Evolutionary conservation across 1,284 basidiomycete genomes (phyloP).

Genomic region (Leccinum angustisporum): DNA sequence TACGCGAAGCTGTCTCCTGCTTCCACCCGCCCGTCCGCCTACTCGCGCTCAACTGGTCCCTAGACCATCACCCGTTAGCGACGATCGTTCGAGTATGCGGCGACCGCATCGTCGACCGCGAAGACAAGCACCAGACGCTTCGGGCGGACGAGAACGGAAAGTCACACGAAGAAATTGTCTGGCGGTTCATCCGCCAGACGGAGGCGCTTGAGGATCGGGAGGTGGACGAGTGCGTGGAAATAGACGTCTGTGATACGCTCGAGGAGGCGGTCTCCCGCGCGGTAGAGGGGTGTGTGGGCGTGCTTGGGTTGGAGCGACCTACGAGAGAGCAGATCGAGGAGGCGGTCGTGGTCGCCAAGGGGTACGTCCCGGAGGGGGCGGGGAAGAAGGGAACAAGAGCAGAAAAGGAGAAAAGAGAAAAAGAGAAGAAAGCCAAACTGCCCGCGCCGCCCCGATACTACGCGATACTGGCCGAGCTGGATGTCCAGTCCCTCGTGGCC

Average conservation of each 20-base stretch:
- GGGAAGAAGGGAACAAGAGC: constrained; percentile 30
- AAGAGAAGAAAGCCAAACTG: constrained; percentile 35
- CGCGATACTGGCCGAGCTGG: constrained; percentile 73
- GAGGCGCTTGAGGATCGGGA: constrained; percentile 67
- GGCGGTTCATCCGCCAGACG: constrained; percentile 70
- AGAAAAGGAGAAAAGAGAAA: constrained; percentile 36
- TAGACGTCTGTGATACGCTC: constrained; percentile 57
- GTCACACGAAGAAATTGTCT: constrained; percentile 79
- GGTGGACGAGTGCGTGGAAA: constrained; percentile 68
- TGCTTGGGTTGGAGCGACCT: constrained; percentile 56
- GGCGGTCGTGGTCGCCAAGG: constrained; percentile 56
- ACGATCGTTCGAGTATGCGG: constrained; percentile 73
- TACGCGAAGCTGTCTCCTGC: constrained; percentile 55
- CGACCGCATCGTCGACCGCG: constrained; percentile 72
- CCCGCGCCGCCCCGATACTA: constrained; percentile 58
- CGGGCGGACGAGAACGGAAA: constrained; percentile 52
- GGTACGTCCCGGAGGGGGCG: constrained; percentile 43
- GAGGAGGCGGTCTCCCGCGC: constrained; percentile 58
- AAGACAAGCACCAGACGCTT: constrained; percentile 83
- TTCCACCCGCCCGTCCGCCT: constrained; percentile 59
- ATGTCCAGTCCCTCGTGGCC: constrained; percentile 53
- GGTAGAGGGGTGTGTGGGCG: constrained; percentile 54
- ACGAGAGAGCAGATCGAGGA: constrained; percentile 54
- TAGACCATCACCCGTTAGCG: constrained; percentile 50
- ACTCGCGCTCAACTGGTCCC: constrained; percentile 77